A percentile compares a stretch with the other conserved stretches of the same genome.
phyloP scores from a whole-genome alignment of 78 protist genomes.

The Speleostelium caveatum region DNA sequence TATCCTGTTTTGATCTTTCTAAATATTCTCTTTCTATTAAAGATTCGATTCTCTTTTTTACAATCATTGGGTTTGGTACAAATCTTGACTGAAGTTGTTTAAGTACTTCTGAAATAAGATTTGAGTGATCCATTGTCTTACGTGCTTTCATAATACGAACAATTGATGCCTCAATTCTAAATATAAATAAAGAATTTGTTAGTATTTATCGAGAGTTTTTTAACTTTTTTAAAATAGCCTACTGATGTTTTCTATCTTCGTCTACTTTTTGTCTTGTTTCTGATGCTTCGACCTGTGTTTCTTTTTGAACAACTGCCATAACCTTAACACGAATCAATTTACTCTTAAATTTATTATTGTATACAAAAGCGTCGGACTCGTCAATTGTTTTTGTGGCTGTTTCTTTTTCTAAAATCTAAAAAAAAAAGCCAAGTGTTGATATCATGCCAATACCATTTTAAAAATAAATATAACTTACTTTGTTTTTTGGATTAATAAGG shows the following conservation, averaged over 20 bases:
- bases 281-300: conserved; percentile 82
- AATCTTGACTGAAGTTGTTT: conserved; percentile 87
- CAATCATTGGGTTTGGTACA: conserved; percentile 83
- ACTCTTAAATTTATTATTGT: conserved; percentile 85
- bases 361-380: conserved; percentile 87
- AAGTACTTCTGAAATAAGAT: conserved; percentile 88
- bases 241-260: conserved; percentile 85
- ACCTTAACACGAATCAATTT: conserved; percentile 87
- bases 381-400: conserved; percentile 44
- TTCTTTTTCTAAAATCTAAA: conserved; percentile 44
- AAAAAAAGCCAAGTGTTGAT: not conserved
- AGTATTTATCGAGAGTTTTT: no score
- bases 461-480: not conserved
- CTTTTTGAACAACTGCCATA: conserved; percentile 91
- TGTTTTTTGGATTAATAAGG: conserved; percentile 89
- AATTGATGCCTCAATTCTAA: conserved; percentile 95
- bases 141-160: conserved; percentile 98
- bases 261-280: conserved; percentile 85
- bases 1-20: conserved; percentile 81
- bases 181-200: no score
- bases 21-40: conserved; percentile 97
- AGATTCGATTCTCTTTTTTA: conserved; percentile 96
- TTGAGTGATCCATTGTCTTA: conserved; percentile 86
- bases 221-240: no score
- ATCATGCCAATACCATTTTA: not conserved